phyloP scores from a whole-genome alignment of 1,139 yeast species.

The Yamadazyma atlantica region DNA sequence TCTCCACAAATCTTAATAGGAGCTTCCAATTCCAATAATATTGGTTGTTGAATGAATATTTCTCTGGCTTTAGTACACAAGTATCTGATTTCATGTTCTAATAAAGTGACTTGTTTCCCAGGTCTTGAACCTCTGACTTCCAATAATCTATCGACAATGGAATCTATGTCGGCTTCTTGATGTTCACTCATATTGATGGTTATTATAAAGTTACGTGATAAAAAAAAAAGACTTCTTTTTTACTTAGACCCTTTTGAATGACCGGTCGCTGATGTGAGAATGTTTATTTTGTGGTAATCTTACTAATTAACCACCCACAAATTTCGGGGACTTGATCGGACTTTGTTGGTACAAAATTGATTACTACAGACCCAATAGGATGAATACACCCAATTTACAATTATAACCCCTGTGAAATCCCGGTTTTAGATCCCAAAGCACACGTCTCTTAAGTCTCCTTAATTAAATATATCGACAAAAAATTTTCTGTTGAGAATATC shows the following conservation, averaged over 20 bases:
- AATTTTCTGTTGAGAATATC: conserved; percentile 3
- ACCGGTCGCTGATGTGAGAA: background rate
- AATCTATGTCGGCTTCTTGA: conserved; percentile 93
- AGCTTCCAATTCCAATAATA: conserved; percentile 90
- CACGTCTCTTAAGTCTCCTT: conserved; percentile 1
- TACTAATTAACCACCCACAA: background rate
- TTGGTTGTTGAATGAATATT: conserved; percentile 96
- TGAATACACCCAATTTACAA: background rate
- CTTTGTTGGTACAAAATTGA: background rate
- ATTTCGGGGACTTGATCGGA: background rate
- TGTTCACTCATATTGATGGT: conserved; percentile 44
- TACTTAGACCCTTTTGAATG: too few relatives aligned
- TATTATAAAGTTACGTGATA: too few relatives aligned
- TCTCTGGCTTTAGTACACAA: conserved; percentile 97
- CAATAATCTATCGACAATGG: conserved; percentile 92
- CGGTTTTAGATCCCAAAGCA: background rate
- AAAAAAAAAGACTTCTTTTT: too few relatives aligned
- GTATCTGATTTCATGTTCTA: conserved; percentile 91
- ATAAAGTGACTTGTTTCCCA: conserved; percentile 91
- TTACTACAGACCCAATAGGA: background rate
- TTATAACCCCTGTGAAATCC: background rate
- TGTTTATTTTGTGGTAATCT: background rate
- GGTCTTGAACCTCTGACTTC: conserved; percentile 99
- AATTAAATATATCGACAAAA: conserved; percentile 2
- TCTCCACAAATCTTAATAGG: conserved; percentile 96